Evolutionary conservation across 2,329 filamentous ascomycete species (phyloP).

Genomic region (Pseudofabraea citricarpa): DNA sequence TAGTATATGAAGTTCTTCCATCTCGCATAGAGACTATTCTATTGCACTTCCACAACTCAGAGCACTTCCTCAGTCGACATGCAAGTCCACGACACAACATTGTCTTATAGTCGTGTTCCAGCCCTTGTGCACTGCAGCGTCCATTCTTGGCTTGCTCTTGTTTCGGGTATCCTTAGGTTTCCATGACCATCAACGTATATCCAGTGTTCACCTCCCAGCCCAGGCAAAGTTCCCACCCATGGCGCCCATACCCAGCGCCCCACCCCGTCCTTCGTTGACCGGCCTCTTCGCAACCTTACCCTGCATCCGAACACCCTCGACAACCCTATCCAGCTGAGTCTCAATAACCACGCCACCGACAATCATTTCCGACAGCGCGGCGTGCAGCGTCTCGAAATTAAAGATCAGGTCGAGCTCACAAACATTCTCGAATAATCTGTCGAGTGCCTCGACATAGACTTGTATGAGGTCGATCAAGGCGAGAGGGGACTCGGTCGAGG

Average conservation of each 20-base stretch:
- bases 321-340: conserved; percentile 83
- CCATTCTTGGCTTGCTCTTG: no score
- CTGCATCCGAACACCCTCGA: conserved; percentile 75
- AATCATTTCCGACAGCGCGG: conserved; percentile 87
- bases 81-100: no score
- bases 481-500: conserved; percentile 90
- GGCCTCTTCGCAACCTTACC: conserved; percentile 75
- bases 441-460: conserved; percentile 93
- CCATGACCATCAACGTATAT: not conserved
- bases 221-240: conserved; percentile 28
- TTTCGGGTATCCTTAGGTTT: no score
- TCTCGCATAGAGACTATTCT: no score
- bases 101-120: no score
- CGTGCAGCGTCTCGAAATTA: conserved; percentile 96
- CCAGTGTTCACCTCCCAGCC: conserved; percentile 22
- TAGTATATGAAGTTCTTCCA: no score
- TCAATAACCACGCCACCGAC: conserved; percentile 93
- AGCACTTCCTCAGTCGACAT: no score
- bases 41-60: no score
- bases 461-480: conserved; percentile 96
- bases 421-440: conserved; percentile 95
- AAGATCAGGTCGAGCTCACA: conserved; percentile 97
- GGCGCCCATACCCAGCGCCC: conserved; percentile 42
- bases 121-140: no score
- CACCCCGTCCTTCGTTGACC: conserved; percentile 60